Conservation (phyloP, 305 asterid genomes). For the Fraxinus dipetala region DNA sequence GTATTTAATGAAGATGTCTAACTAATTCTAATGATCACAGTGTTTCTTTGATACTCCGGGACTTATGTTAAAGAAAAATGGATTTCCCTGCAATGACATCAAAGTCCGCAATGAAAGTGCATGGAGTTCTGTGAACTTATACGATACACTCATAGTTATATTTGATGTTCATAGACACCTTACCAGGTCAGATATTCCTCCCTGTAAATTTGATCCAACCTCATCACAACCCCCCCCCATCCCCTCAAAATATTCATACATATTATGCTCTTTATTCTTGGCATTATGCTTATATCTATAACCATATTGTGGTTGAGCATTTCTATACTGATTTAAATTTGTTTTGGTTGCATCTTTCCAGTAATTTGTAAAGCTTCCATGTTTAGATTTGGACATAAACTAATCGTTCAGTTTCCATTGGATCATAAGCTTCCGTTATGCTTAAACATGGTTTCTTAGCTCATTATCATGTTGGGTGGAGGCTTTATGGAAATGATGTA, state of each 20-base stretch:
- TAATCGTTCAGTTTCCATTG: neutral
- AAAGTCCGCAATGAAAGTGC: conserved; percentile 84
- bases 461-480: neutral
- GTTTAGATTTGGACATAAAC: neutral
- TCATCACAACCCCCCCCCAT: neutral
- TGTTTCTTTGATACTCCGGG: conserved; percentile 99
- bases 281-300: neutral
- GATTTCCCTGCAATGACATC: conserved; percentile 72
- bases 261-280: neutral
- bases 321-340: neutral
- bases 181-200: conserved; percentile 38
- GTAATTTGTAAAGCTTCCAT: neutral
- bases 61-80: conserved; percentile 84
- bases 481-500: neutral
- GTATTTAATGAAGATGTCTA: conserved; percentile 22
- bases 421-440: neutral
- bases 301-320: neutral
- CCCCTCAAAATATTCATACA: neutral
- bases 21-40: conserved; percentile 47
- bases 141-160: conserved; percentile 73
- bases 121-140: conserved; percentile 79
- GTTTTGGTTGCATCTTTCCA: neutral
- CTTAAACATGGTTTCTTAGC: neutral
- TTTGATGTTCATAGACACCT: conserved; percentile 95
- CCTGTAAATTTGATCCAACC: neutral